Evolutionary conservation across 495 filamentous ascomycete genomes (phyloP).

Genomic region (Hyaloscypha variabilis): DNA sequence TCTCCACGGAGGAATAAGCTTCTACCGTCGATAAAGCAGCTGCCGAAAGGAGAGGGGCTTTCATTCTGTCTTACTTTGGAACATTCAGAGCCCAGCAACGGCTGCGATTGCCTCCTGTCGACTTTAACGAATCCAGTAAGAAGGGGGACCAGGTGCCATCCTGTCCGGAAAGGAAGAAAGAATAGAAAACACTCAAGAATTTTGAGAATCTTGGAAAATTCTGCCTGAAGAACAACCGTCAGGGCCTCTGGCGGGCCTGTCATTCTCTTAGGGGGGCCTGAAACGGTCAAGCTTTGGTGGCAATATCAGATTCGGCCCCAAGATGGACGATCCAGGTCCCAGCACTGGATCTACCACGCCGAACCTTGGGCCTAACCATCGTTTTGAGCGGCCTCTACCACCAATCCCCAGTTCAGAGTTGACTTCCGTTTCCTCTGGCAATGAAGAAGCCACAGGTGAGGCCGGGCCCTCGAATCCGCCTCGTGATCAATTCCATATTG

Average conservation of each 20-base stretch:
- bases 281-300: not conserved
- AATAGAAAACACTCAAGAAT: not conserved
- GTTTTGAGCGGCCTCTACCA: constrained; percentile 11
- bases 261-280: not conserved
- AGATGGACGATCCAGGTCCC: constrained; percentile 9
- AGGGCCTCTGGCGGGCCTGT: not conserved
- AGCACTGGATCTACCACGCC: not conserved
- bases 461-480: not conserved
- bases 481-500: constrained; percentile 1
- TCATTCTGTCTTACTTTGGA: not conserved
- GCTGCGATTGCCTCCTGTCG: not conserved
- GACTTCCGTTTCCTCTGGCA: not conserved
- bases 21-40: not conserved
- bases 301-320: not conserved
- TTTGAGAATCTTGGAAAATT: too few species aligned
- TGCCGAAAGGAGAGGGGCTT: not conserved
- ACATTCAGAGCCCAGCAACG: not conserved
- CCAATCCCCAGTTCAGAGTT: not conserved
- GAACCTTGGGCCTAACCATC: not conserved
- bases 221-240: not conserved
- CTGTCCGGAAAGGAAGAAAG: not conserved
- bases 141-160: not conserved
- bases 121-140: not conserved
- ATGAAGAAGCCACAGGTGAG: not conserved
- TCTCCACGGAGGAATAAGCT: not conserved